Evolutionary conservation across 1,284 basidiomycete genomes (phyloP).

Genomic region (Fistulinella cinereoalba): DNA sequence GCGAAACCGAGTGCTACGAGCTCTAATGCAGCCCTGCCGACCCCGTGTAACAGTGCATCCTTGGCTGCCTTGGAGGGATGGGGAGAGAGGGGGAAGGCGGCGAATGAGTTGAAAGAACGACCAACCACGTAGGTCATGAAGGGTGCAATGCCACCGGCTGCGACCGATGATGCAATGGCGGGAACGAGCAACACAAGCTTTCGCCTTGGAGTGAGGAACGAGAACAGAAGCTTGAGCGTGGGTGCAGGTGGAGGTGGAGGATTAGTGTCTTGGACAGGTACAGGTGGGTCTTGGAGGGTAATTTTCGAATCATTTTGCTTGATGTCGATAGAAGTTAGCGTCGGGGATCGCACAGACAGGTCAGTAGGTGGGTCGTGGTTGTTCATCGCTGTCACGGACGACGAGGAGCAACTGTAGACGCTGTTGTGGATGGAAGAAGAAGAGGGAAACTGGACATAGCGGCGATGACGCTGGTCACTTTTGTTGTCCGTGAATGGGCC

Average conservation of each 20-base stretch:
- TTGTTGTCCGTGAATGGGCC: constrained; percentile 18
- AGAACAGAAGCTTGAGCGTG: constrained; percentile 55
- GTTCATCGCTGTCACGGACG: constrained; percentile 32
- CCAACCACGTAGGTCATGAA: constrained; percentile 94
- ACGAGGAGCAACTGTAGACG: constrained; percentile 23
- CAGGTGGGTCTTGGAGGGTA: constrained; percentile 4
- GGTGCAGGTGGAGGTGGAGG: constrained; percentile 10
- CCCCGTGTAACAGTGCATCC: constrained; percentile 53
- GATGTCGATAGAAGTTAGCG: constrained; percentile 21
- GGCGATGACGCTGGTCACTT: constrained; percentile 13
- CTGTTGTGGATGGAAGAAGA: constrained; percentile 5
- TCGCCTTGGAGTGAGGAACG: constrained; percentile 49
- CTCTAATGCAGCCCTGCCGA: constrained; percentile 63
- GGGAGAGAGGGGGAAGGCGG: constrained; percentile 48
- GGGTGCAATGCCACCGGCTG: constrained; percentile 79
- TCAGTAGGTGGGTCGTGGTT: constrained; percentile 26
- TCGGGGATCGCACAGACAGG: constrained; percentile 19
- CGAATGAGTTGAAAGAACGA: constrained; percentile 81
- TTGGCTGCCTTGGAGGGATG: constrained; percentile 49
- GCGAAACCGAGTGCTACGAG: constrained; percentile 72
- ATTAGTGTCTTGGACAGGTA: constrained; percentile 13
- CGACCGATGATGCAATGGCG: constrained; percentile 64
- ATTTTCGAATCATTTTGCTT: constrained; percentile 12
- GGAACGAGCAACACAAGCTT: constrained; percentile 63
- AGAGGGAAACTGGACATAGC: not conserved